A percentile compares a stretch with the other conserved stretches of the same genome.
These are phyloP conservation scores for Cryphonectria naterciae DNA, from an alignment of 2,329 filamentous ascomycete species.

Conservation along the genomic window DNA sequence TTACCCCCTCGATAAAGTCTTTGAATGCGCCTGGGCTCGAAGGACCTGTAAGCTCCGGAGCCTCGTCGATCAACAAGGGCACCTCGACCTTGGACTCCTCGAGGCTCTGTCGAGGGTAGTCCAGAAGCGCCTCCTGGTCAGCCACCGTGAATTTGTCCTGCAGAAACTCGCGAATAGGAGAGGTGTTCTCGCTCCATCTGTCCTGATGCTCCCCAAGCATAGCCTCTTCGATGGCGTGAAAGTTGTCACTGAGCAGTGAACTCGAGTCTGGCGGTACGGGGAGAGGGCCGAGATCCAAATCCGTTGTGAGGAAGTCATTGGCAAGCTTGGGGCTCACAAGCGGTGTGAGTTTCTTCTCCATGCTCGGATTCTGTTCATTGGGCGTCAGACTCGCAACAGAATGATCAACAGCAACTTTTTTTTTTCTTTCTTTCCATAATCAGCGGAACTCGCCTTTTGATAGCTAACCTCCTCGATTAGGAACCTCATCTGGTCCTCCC, in stretches of 20 bases:
- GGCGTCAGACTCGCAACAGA: background rate
- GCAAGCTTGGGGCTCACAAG: slow-evolving; percentile 32
- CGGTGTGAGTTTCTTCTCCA: slow-evolving; percentile 33
- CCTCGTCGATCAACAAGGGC: slow-evolving; percentile 31
- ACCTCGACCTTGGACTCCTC: slow-evolving; percentile 33
- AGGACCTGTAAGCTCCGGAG: background rate
- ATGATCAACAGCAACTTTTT: too few species aligned
- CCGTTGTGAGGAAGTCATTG: slow-evolving; percentile 29
- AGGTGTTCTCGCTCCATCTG: slow-evolving; percentile 32
- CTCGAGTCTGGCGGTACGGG: slow-evolving; percentile 33
- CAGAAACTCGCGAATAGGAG: slow-evolving; percentile 24
- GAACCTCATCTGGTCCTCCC: slow-evolving; percentile 28
- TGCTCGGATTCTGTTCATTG: slow-evolving; percentile 12
- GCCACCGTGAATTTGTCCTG: background rate
- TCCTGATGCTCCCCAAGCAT: slow-evolving; percentile 32
- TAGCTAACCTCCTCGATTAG: slow-evolving; percentile 28
- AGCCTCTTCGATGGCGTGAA: slow-evolving; percentile 32
- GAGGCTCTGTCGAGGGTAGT: slow-evolving; percentile 3
- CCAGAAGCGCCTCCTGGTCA: slow-evolving; percentile 26
- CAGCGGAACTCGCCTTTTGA: slow-evolving; percentile 30
- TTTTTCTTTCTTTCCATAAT: background rate
- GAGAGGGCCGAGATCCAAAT: slow-evolving; percentile 29
- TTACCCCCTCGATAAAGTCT: slow-evolving; percentile 29
- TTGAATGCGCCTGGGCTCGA: slow-evolving; percentile 18
- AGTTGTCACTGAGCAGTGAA: slow-evolving; percentile 32